Conservation (phyloP, 495 filamentous ascomycete species). For the Daldinia caldariorum region DNA sequence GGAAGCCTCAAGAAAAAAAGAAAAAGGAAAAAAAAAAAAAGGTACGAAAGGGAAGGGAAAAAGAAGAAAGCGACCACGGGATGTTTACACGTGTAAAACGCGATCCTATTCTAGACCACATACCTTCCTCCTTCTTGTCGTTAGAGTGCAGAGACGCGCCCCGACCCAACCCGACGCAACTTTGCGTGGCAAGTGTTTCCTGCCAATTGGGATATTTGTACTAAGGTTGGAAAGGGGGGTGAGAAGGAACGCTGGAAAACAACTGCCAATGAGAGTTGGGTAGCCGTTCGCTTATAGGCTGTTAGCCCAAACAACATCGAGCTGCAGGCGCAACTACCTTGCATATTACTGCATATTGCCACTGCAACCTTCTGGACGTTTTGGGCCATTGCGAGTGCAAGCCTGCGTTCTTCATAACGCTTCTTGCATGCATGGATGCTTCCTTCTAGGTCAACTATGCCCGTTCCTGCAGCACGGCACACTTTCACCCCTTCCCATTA, state of each 20-base stretch:
- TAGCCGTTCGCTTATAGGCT: conserved; percentile 24
- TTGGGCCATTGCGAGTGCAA: conserved; percentile 35
- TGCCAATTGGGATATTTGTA: conserved; percentile 35
- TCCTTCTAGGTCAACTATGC: conserved; percentile 29
- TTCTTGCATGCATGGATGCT: conserved; percentile 35
- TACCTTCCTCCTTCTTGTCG: background rate
- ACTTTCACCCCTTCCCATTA: conserved; percentile 26
- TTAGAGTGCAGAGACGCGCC: conserved; percentile 29
- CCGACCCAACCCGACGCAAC: conserved; percentile 24
- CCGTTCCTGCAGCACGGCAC: conserved; percentile 45
- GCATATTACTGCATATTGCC: conserved; percentile 24
- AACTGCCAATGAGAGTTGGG: conserved; percentile 21
- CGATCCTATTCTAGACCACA: conserved; percentile 11
- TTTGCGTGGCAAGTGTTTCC: conserved; percentile 29
- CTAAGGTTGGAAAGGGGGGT: conserved; percentile 17
- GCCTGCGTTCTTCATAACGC: conserved; percentile 21
- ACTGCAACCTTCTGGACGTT: conserved; percentile 40
- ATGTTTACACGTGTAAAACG: conserved; percentile 14
- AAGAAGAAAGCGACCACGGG: conserved; percentile 1
- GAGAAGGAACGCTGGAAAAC: conserved; percentile 2
- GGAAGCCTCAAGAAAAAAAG: background rate
- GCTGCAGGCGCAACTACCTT: conserved; percentile 25
- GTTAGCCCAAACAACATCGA: conserved; percentile 19
- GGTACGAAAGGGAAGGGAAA: conserved; percentile 3
- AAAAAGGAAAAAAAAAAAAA: background rate